Evolutionary conservation across 164 flowering plant species (phyloP).

Genomic region (Stephania cephalantha): DNA sequence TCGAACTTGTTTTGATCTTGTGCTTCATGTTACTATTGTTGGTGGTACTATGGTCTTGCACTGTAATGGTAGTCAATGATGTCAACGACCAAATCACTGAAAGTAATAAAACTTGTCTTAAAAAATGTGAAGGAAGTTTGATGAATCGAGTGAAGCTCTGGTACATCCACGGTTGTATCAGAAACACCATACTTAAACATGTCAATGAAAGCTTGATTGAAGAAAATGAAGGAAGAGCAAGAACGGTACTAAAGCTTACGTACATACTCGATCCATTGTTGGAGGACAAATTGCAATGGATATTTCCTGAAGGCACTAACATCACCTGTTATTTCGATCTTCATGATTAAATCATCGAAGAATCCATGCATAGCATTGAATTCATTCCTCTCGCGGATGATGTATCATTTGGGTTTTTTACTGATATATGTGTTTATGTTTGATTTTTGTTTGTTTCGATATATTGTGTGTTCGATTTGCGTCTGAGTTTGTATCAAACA

Average conservation of each 20-base stretch:
- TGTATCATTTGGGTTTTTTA: no score
- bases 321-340: background rate
- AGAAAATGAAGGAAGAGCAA: background rate
- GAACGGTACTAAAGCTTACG: background rate
- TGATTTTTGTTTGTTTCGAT: no score
- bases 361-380: no score
- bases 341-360: background rate
- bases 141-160: background rate
- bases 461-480: no score
- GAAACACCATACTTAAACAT: background rate
- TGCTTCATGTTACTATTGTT: background rate
- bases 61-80: no score
- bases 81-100: background rate
- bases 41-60: background rate
- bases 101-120: background rate
- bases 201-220: background rate
- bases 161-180: background rate
- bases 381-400: no score
- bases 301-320: background rate
- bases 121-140: background rate
- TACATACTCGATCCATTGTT: background rate
- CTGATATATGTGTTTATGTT: no score
- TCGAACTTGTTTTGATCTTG: background rate
- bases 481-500: no score
- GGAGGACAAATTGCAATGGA: background rate